Conservation (phyloP, 768 basidiomycete species). For the Lentinula guzmanii region DNA sequence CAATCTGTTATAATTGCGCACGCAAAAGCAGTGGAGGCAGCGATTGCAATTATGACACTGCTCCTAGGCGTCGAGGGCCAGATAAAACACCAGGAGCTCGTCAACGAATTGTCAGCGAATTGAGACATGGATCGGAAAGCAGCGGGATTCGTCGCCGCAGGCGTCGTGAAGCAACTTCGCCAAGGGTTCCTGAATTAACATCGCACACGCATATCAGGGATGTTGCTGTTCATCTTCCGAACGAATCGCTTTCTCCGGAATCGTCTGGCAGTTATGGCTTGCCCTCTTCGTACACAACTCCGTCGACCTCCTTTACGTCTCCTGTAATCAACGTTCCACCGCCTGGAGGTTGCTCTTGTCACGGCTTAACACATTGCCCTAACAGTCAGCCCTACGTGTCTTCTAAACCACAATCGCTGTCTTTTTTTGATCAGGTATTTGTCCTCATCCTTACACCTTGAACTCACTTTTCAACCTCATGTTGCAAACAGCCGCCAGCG, state of each 20-base stretch:
- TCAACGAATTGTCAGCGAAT: slow-evolving; percentile 48
- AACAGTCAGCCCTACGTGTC: slow-evolving; percentile 1
- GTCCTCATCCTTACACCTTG: neutral
- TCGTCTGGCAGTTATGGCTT: slow-evolving; percentile 13
- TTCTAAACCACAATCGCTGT: neutral
- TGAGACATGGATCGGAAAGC: slow-evolving; percentile 26
- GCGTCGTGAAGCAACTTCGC: slow-evolving; percentile 4
- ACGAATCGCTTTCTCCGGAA: slow-evolving; percentile 11
- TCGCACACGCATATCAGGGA: neutral
- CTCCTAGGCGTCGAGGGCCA: slow-evolving; percentile 76
- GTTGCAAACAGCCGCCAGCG: neutral
- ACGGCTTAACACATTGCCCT: slow-evolving; percentile 23
- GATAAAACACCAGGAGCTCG: slow-evolving; percentile 78
- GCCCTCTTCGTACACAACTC: neutral
- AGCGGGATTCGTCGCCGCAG: slow-evolving; percentile 27
- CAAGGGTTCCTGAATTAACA: neutral
- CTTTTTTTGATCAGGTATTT: neutral
- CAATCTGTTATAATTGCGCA: slow-evolving; percentile 67
- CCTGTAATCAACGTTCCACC: slow-evolving; percentile 8
- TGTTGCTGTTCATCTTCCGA: neutral
- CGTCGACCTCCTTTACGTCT: slow-evolving; percentile 1
- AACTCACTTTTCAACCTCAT: neutral
- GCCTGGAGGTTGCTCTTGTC: slow-evolving; percentile 18
- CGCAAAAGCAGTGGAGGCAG: slow-evolving; percentile 38
- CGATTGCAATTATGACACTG: slow-evolving; percentile 61